Conservation (phyloP, 208 protist species). For the Trypanosoma caninum region DNA sequence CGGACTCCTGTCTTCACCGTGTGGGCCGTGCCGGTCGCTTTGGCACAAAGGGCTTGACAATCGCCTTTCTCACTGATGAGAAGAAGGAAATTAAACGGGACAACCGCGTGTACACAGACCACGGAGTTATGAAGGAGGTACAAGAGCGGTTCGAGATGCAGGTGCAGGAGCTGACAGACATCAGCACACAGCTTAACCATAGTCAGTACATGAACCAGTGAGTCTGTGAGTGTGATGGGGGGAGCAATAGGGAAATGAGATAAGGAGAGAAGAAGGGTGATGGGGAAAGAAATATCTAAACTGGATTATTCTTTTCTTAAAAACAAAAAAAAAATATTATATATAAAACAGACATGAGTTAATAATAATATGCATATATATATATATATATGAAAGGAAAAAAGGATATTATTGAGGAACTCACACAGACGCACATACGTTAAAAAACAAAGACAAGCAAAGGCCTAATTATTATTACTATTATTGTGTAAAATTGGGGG, state of each 20-base stretch:
- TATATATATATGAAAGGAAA: background rate
- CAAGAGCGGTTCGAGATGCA: slow-evolving; percentile 98
- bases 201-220: slow-evolving; percentile 91
- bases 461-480: no score
- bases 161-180: slow-evolving; percentile 94
- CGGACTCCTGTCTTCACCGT: slow-evolving; percentile 98
- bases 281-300: slow-evolving; percentile 2
- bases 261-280: background rate
- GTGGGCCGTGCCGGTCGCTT: slow-evolving; percentile 97
- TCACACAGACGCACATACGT: no score
- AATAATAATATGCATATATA: slow-evolving; percentile 3
- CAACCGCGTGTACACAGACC: slow-evolving; percentile 86
- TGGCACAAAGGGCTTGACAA: slow-evolving; percentile 99
- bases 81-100: slow-evolving; percentile 91
- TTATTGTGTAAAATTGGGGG: no score
- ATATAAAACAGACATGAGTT: background rate
- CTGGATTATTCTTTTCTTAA: no score
- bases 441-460: no score
- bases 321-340: slow-evolving; percentile 1
- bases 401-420: no score
- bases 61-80: slow-evolving; percentile 96
- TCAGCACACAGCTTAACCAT: slow-evolving; percentile 85
- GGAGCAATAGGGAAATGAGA: background rate
- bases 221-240: background rate
- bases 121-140: slow-evolving; percentile 93